Conservation (phyloP, 192 early-diverging fungal genomes). For the Dissophora globulifera region DNA sequence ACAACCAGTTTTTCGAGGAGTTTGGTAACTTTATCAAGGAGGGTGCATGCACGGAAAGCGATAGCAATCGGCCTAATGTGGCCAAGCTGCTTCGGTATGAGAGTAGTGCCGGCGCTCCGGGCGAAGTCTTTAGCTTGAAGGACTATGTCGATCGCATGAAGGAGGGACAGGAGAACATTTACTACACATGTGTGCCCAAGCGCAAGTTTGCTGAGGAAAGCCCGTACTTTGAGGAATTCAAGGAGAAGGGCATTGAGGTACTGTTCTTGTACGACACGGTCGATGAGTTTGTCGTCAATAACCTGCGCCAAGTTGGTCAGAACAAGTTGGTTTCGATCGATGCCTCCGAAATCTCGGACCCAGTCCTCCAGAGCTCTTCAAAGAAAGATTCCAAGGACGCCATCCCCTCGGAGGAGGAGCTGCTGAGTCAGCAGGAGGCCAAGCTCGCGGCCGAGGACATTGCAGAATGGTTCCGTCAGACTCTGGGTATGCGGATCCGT, state of each 20-base stretch:
- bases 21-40: conserved; percentile 80
- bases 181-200: conserved; percentile 69
- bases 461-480: conserved; percentile 69
- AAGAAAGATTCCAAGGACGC: conserved; percentile 13
- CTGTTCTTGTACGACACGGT: conserved; percentile 71
- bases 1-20: conserved; percentile 68
- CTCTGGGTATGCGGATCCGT: conserved; percentile 68
- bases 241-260: conserved; percentile 79
- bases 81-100: conserved; percentile 70
- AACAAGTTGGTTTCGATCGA: conserved; percentile 65
- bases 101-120: conserved; percentile 40
- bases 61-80: conserved; percentile 62
- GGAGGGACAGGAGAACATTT: conserved; percentile 79
- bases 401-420: conserved; percentile 5
- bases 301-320: conserved; percentile 68
- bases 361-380: conserved; percentile 18
- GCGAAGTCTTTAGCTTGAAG: conserved; percentile 69
- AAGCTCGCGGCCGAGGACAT: conserved; percentile 61
- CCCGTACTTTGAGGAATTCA: conserved; percentile 80
- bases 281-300: conserved; percentile 68
- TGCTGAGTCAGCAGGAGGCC: conserved; percentile 39
- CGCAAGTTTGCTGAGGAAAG: conserved; percentile 68
- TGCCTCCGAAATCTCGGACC: conserved; percentile 60
- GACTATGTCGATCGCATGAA: conserved; percentile 78
- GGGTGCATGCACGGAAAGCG: conserved; percentile 77